Evolutionary conservation across 345 rosid species (phyloP), one percentile per base, ranked within the genome.

Genomic region (Erucastrum elatum): DNA sequence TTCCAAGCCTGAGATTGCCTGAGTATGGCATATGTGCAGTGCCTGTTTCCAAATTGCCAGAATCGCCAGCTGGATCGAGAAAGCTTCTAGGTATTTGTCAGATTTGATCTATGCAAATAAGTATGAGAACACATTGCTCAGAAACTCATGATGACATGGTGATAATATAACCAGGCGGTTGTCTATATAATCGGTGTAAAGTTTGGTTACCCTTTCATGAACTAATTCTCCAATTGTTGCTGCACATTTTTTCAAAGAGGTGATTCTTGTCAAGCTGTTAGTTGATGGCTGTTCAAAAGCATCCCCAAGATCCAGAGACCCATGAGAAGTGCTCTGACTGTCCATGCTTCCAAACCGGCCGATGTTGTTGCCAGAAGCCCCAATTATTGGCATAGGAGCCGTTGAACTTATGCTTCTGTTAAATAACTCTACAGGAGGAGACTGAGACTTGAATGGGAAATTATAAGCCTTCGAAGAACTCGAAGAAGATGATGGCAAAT

Each of bases 11-110:
- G 98, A 93, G 60, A 93, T 92, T 85, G 97, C 97, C 81, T 85
- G 92, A 21, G 99, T 75, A 82, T 95, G 99, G 85, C 98, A 91
- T 77, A 93, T 90, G 86, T 91, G 85, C 76, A 93, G 80, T 17
- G 96, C 98, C 80, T 90, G 98, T 87, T 91, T 95, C 98, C 98
- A 93, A 59, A 93, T 90, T 73, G 98, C 99, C 39, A 93, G 94
- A 80, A 91, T 87, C 73, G 88, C 97, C 83, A 95, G 87, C 82
- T 95, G 96, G 71, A 95, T 84, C 5, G 99, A 91, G 87, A 95
- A 95, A 72, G 92, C 99, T 78, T 93, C 94, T 71, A 93, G 84
- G 37, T 84, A 87, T 77, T 35, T 85, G 59, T 83, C 84, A 46
- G 84, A 83, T 75, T 82, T 81, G 17, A 84, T 81, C 99, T 91